Evolutionary conservation across 1,284 basidiomycete genomes (phyloP), one percentile per base, ranked within the genome.

Genomic region (Fomitopsis betulina): DNA sequence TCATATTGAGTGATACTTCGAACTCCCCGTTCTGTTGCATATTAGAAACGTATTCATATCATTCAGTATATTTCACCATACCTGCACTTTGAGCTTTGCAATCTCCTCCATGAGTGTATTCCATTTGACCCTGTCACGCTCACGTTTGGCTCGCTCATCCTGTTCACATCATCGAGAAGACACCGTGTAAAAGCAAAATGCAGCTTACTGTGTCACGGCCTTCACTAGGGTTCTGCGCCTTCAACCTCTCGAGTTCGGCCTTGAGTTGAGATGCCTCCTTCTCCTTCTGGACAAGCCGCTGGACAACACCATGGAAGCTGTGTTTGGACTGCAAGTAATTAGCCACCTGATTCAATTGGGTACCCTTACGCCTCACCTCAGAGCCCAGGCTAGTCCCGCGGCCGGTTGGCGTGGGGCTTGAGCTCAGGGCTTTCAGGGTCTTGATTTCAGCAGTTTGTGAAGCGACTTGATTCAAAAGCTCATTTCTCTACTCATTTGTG

Each of bases 281-380:
- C 74, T 96, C 93, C 70, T 94, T 94, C 67, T 87, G 82, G 3
- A 91, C 82, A 7, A 96, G 75, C 8, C 91, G 84, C 67, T 93
- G 91, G 12, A 94, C 85, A n/a, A 95, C 70, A 1, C 89, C 90
- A 62, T 87, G 82, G 59, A 92, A 81, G 63, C 81, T 85, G 80
- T 89, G 71, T 1, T 32, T 59, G 33, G 61, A 62, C 53, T 65
- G 17, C 19, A 10, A 38, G n/a, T 27, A 3, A 30, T 55, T 5
- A 42, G 6, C 25, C 23, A n/a, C 45, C n/a, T 13, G 30, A 19
- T 15, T 21, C 30, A 5, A 40, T 53, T 5, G 12, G 23, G 23
- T 25, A 23, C 27, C 25, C 12, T 6, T 7, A 17, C 15, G 45
- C 25, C 67, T 53, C 37, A 76, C 76, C 76, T 90, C 88, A 37